Conservation (phyloP, 2,329 filamentous ascomycete species). For the Pseudogymnoascus sp. region DNA sequence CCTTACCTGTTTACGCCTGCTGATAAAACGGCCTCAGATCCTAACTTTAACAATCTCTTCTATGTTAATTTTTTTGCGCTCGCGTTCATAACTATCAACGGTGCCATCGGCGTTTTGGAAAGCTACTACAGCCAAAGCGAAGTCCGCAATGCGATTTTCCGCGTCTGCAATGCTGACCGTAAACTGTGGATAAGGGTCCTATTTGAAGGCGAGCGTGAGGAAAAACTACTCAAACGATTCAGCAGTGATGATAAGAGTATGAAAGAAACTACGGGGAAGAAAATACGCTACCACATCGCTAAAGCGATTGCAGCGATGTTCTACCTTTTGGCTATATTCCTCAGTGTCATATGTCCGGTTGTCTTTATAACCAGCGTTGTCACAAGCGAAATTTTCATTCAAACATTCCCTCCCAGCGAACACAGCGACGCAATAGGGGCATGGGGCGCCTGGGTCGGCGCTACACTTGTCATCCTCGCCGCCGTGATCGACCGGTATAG, state of each 20-base stretch:
- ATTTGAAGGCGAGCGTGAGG: constrained; percentile 13
- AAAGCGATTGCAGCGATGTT: constrained; percentile 10
- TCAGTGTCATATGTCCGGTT: constrained; percentile 8
- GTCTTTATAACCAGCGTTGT: constrained; percentile 12
- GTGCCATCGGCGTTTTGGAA: constrained; percentile 10
- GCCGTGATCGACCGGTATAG: constrained; percentile 12
- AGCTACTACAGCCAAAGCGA: constrained; percentile 12
- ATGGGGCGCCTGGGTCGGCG: constrained; percentile 15
- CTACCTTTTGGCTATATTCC: constrained; percentile 7
- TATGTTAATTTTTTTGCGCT: constrained; percentile 9
- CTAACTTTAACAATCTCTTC: not conserved
- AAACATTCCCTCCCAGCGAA: constrained; percentile 11
- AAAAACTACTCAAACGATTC: not conserved
- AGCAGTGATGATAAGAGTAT: not conserved
- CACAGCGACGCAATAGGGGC: constrained; percentile 13
- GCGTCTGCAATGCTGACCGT: constrained; percentile 9
- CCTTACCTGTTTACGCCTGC: not conserved
- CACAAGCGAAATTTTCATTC: constrained; percentile 5
- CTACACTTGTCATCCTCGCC: constrained; percentile 11
- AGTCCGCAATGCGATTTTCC: constrained; percentile 13
- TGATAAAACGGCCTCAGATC: not conserved
- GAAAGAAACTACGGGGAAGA: constrained; percentile 3
- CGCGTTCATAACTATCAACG: constrained; percentile 10
- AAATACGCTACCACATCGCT: constrained; percentile 10
- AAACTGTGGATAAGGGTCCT: constrained; percentile 9